Evolutionary conservation across 441 rosid species (phyloP).

Genomic region (Jatropha podagrica): DNA sequence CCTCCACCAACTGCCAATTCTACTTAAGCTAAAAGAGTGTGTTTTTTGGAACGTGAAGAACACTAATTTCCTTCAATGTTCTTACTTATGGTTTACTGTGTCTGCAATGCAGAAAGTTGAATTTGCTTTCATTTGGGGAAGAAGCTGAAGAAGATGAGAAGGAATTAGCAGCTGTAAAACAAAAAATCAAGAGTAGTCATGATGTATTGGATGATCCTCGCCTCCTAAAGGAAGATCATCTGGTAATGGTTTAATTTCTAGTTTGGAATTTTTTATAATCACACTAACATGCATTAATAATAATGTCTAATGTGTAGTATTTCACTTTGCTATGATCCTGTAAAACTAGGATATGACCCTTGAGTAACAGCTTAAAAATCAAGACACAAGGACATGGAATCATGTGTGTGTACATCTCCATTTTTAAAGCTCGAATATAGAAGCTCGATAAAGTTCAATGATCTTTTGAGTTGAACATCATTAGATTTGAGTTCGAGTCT

Average conservation of each 20-base stretch:
- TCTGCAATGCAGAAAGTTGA: slow-evolving; percentile 64
- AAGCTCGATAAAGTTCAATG: too few species aligned
- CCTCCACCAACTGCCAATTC: not conserved
- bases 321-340: slow-evolving; percentile 7
- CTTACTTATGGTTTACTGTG: slow-evolving; percentile 24
- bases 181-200: slow-evolving; percentile 91
- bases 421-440: not conserved
- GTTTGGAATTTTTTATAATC: not conserved
- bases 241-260: slow-evolving; percentile 33
- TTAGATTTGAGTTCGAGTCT: too few species aligned
- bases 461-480: too few species aligned
- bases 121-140: slow-evolving; percentile 92
- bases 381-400: not conserved
- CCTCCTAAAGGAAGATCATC: slow-evolving; percentile 58
- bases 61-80: not conserved
- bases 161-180: slow-evolving; percentile 62
- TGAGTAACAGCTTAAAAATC: not conserved
- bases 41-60: slow-evolving; percentile 2
- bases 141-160: slow-evolving; percentile 98
- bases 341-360: not conserved
- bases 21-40: not conserved
- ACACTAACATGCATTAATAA: slow-evolving; percentile 27
- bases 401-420: not conserved
- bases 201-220: slow-evolving; percentile 95
- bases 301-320: slow-evolving; percentile 25